Evolutionary conservation across 106 monocot species (phyloP).

Genomic region (Platanthera zijinensis): DNA sequence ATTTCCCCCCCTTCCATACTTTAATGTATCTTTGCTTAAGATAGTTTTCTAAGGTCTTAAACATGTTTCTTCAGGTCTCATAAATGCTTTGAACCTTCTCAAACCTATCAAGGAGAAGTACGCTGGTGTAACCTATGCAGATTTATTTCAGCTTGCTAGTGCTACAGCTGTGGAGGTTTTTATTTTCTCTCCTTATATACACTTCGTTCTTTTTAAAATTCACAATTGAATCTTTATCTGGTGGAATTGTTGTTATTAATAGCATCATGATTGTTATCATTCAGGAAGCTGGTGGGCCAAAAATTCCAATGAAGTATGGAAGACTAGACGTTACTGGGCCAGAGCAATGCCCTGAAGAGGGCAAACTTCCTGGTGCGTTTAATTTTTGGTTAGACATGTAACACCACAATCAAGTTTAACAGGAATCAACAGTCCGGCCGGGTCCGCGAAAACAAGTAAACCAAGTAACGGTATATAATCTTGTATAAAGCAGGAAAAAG

Average conservation of each 20-base stretch:
- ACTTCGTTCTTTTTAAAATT: background rate
- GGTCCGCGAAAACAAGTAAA: too few species aligned
- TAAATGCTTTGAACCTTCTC: slow-evolving; percentile 91
- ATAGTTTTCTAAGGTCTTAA: slow-evolving; percentile 7
- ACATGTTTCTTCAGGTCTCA: slow-evolving; percentile 49
- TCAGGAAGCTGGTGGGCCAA: slow-evolving; percentile 75
- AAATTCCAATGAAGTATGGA: slow-evolving; percentile 80
- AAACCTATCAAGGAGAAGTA: slow-evolving; percentile 96
- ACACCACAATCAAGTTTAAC: too few species aligned
- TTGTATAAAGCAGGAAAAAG: too few species aligned
- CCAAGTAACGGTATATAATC: too few species aligned
- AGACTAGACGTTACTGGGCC: slow-evolving; percentile 53
- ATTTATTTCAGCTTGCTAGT: slow-evolving; percentile 95
- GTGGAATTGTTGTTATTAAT: background rate
- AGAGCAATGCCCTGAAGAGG: slow-evolving; percentile 59
- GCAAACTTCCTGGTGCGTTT: slow-evolving; percentile 57
- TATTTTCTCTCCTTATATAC: background rate
- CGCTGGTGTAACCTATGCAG: slow-evolving; percentile 76
- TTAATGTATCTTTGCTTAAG: background rate
- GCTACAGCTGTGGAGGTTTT: slow-evolving; percentile 90
- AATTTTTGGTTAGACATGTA: background rate
- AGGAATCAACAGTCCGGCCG: too few species aligned
- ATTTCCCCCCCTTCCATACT: background rate
- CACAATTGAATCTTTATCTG: background rate
- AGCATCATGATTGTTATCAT: background rate